Evolutionary conservation across 2,329 filamentous ascomycete genomes (phyloP).

Genomic region (Diaporthe eres): DNA sequence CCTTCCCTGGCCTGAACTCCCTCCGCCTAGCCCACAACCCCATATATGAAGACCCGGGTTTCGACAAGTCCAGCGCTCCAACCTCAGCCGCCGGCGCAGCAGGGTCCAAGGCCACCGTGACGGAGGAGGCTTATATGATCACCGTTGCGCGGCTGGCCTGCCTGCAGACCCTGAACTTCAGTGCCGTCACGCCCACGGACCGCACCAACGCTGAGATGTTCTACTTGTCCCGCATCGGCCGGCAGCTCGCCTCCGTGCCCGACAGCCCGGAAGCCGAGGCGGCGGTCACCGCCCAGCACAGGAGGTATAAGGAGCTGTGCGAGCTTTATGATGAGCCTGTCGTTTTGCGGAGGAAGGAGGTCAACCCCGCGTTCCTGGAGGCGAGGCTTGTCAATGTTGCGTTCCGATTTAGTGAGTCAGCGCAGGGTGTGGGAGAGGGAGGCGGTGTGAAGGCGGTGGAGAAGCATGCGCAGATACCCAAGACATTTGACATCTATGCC

Average conservation of each 20-base stretch:
- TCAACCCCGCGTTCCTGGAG: constrained; percentile 86
- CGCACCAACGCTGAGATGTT: constrained; percentile 92
- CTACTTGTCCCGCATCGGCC: constrained; percentile 87
- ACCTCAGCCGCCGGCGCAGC: constrained; percentile 49
- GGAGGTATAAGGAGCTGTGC: constrained; percentile 81
- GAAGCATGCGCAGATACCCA: constrained; percentile 72
- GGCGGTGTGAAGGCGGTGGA: constrained; percentile 41
- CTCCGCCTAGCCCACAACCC: constrained; percentile 91
- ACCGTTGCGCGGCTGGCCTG: constrained; percentile 80
- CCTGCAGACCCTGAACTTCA: constrained; percentile 81
- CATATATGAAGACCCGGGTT: constrained; percentile 72
- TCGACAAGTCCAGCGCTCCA: constrained; percentile 52
- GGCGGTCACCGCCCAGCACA: constrained; percentile 74
- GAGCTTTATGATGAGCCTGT: constrained; percentile 80
- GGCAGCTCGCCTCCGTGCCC: constrained; percentile 76
- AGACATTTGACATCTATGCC: constrained; percentile 83
- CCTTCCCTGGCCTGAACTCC: constrained; percentile 81
- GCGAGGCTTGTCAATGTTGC: constrained; percentile 79
- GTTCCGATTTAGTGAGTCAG: constrained; percentile 39
- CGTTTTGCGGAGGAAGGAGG: constrained; percentile 67
- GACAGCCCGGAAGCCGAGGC: constrained; percentile 63
- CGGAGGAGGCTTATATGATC: constrained; percentile 91
- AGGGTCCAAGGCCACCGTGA: constrained; percentile 59
- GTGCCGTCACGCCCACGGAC: constrained; percentile 78
- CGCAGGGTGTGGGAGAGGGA: constrained; percentile 7